Evolutionary conservation across 179 eudicot species (phyloP).

Genomic region (Silene vulgaris): DNA sequence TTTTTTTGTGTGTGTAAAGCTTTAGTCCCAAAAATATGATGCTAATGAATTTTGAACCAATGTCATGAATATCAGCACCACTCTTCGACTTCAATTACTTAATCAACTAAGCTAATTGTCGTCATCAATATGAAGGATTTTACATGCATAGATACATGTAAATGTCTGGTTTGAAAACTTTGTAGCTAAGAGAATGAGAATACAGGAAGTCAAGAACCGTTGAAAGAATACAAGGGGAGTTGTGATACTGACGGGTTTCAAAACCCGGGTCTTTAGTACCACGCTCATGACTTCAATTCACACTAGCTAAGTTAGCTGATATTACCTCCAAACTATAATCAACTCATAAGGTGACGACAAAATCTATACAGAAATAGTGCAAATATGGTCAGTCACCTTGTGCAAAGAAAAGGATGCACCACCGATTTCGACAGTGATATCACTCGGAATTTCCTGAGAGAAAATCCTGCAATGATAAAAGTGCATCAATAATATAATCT

Average conservation of each 20-base stretch:
- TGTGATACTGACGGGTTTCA: not conserved
- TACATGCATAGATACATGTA: not conserved
- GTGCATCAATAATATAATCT: not conserved
- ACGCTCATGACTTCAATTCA: not conserved
- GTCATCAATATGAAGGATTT: not conserved
- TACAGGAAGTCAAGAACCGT: not conserved
- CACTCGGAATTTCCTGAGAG: slow-evolving; percentile 90
- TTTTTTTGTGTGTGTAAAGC: not conserved
- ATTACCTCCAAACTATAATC: not conserved
- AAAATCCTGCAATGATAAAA: slow-evolving; percentile 55
- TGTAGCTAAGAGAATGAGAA: not conserved
- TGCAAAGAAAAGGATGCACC: slow-evolving; percentile 80
- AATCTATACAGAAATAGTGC: not conserved
- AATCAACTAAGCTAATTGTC: not conserved
- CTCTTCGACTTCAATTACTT: too few species aligned
- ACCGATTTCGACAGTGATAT: slow-evolving; percentile 62
- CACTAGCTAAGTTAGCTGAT: not conserved
- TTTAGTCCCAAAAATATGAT: not conserved
- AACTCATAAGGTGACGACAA: not conserved
- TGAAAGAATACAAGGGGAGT: not conserved
- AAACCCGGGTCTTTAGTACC: not conserved
- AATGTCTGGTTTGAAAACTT: not conserved
- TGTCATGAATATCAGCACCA: too few species aligned
- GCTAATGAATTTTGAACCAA: not conserved
- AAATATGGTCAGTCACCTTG: slow-evolving; percentile 56